phyloP scores from a whole-genome alignment of 192 early-diverging fungal species.

The Coemansia sp. region DNA sequence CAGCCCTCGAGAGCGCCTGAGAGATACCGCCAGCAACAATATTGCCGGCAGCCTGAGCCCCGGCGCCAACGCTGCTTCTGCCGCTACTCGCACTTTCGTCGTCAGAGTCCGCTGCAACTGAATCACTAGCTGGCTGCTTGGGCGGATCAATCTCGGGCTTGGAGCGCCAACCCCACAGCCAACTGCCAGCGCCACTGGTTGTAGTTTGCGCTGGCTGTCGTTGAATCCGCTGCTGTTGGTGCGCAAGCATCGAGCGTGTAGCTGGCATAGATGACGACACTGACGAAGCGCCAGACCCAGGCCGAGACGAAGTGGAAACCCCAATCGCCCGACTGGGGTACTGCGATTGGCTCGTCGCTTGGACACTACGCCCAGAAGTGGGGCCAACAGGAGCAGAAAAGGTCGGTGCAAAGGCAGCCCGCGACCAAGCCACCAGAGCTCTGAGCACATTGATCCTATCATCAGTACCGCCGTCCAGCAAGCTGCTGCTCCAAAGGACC shows the following conservation, averaged over 20 bases:
- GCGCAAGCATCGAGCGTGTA: not conserved
- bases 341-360: not conserved
- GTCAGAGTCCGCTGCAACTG: not conserved
- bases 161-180: constrained; percentile 38
- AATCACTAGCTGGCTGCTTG: not conserved
- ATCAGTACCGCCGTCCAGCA: not conserved
- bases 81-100: constrained; percentile 7
- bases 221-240: not conserved
- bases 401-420: constrained; percentile 33
- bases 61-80: constrained; percentile 1
- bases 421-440: constrained; percentile 41
- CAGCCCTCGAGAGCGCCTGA: constrained; percentile 42
- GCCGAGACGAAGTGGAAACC: not conserved
- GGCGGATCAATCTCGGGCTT: not conserved
- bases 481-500: constrained; percentile 34
- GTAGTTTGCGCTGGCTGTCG: not conserved
- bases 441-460: constrained; percentile 14
- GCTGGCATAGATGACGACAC: constrained; percentile 5
- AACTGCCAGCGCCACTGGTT: not conserved
- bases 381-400: constrained; percentile 8
- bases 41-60: not conserved
- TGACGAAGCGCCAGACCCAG: not conserved
- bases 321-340: not conserved
- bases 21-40: constrained; percentile 20
- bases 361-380: not conserved